Evolutionary conservation across 2,329 filamentous ascomycete genomes (phyloP).

Genomic region (Cercospora nicotianae): DNA sequence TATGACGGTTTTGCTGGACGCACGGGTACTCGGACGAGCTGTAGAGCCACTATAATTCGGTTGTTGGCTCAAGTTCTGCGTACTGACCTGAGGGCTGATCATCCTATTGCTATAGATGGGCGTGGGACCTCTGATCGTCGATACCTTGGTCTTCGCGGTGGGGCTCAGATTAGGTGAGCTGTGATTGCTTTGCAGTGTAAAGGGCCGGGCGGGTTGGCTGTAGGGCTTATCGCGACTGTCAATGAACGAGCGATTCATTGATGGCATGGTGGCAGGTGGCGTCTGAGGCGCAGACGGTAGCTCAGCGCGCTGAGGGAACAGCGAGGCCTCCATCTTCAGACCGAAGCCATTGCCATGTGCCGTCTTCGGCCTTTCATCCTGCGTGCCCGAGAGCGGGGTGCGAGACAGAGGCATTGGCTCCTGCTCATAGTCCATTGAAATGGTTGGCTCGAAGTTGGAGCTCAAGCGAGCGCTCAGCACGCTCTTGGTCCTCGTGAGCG

Average conservation of each 20-base stretch:
- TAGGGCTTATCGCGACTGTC: conserved; percentile 38
- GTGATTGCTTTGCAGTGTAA: conserved; percentile 23
- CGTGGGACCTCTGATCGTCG: conserved; percentile 12
- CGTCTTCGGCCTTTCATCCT: conserved; percentile 20
- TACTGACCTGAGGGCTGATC: conserved; percentile 21
- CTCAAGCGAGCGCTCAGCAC: conserved; percentile 22
- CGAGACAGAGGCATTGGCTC: conserved; percentile 18
- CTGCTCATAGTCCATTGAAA: neutral
- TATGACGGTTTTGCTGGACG: conserved; percentile 23
- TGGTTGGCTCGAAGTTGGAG: conserved; percentile 20
- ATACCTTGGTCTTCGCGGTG: conserved; percentile 3
- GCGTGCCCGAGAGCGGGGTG: neutral
- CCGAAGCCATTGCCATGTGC: conserved; percentile 18
- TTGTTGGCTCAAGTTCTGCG: conserved; percentile 20
- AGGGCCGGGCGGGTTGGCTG: conserved; percentile 22
- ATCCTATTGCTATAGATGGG: conserved; percentile 13
- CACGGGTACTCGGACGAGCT: conserved; percentile 29
- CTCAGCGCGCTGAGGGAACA: conserved; percentile 25
- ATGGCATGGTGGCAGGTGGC: conserved; percentile 22
- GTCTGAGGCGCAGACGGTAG: conserved; percentile 14
- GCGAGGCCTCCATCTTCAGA: conserved; percentile 29
- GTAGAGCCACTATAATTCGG: conserved; percentile 33
- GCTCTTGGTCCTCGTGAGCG: conserved; percentile 13
- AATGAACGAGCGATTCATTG: conserved; percentile 36
- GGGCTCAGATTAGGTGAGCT: conserved; percentile 28